A percentile compares a stretch with the other conserved stretches of the same genome.
Conservation (phyloP, 257 asterid genomes). For the Eucommia ulmoides region DNA sequence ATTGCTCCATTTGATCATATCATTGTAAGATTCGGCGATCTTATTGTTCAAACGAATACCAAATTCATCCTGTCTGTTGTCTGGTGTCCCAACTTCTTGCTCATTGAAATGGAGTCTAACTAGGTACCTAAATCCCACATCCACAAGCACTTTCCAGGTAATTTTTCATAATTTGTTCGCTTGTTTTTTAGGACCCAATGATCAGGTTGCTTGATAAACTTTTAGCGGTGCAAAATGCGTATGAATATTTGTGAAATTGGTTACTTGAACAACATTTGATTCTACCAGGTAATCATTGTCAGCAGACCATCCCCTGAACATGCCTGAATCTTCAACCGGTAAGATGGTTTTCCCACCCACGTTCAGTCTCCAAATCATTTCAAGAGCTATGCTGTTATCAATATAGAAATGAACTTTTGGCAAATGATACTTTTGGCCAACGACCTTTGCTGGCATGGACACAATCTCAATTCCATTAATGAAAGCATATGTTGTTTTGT, state of each 20-base stretch:
- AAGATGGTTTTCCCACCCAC: background rate
- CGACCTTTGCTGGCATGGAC: background rate
- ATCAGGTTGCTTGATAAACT: background rate
- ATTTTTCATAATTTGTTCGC: background rate
- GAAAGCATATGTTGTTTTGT: background rate
- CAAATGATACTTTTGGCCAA: background rate
- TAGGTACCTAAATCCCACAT: background rate
- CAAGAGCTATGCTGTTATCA: background rate
- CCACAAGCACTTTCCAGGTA: background rate
- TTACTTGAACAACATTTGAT: background rate
- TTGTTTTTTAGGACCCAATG: background rate
- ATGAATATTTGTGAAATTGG: background rate
- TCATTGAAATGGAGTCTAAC: background rate
- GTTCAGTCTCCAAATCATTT: background rate
- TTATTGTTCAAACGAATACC: background rate
- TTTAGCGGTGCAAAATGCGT: background rate
- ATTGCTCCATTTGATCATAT: background rate
- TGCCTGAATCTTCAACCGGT: background rate
- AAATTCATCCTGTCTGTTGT: background rate
- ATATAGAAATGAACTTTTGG: background rate
- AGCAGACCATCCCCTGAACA: background rate
- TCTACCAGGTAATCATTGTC: background rate
- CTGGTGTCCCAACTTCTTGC: background rate
- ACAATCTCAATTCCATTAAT: background rate
- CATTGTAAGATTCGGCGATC: background rate